These are phyloP conservation scores for Iris pallida DNA, from an alignment of 116 monocot species.

Conservation along the genomic window DNA sequence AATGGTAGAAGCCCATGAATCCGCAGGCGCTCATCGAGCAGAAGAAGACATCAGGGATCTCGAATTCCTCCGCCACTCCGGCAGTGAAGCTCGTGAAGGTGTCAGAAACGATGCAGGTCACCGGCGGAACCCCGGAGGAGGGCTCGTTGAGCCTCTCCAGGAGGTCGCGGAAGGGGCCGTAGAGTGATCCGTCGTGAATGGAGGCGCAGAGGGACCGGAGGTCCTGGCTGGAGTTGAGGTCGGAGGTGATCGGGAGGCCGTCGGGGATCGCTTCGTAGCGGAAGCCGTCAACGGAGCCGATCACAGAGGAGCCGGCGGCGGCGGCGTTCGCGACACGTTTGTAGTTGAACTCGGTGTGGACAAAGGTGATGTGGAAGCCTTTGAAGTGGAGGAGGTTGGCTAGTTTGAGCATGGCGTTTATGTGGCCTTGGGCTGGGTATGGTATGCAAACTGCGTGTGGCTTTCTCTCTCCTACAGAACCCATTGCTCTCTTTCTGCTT, in stretches of 20 bases:
- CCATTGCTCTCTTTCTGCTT: too few relatives aligned
- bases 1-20: slow-evolving; percentile 1
- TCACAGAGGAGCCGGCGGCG: background rate
- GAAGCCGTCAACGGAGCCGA: slow-evolving; percentile 1
- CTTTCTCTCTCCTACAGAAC: background rate
- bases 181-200: background rate
- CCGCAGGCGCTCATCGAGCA: slow-evolving; percentile 20
- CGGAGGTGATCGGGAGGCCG: slow-evolving; percentile 17
- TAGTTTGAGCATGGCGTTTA: slow-evolving; percentile 14
- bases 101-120: slow-evolving; percentile 16
- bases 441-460: slow-evolving; percentile 34
- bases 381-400: slow-evolving; percentile 18
- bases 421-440: slow-evolving; percentile 22
- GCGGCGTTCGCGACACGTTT: background rate
- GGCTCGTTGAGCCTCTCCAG: slow-evolving; percentile 2
- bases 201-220: slow-evolving; percentile 12
- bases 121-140: background rate
- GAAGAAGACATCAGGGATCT: slow-evolving; percentile 10
- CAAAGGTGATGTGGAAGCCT: slow-evolving; percentile 21
- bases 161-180: slow-evolving; percentile 7
- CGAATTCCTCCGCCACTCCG: slow-evolving; percentile 13
- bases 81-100: slow-evolving; percentile 14
- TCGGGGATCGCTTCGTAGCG: slow-evolving; percentile 14
- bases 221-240: slow-evolving; percentile 17
- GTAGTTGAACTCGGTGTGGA: slow-evolving; percentile 19